Percentiles rank a stretch among this genome's conserved stretches.
These are phyloP conservation scores for Massarina eburnea DNA, from an alignment of 2,329 filamentous ascomycete genomes.

Conservation along the genomic window DNA sequence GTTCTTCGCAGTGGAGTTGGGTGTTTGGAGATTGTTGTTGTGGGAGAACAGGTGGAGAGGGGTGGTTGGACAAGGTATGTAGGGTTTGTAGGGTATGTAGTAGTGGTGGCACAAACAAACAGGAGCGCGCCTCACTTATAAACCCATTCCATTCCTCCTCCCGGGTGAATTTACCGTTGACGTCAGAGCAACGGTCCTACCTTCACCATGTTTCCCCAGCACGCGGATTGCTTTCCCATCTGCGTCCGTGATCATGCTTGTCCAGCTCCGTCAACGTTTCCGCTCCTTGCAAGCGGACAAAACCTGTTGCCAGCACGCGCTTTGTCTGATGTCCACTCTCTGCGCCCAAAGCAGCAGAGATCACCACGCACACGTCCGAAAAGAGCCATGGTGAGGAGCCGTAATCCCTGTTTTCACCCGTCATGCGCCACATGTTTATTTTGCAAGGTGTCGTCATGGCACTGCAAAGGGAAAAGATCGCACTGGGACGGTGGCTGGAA, in stretches of 20 bases:
- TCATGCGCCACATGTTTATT: constrained; percentile 20
- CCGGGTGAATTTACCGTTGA: not conserved
- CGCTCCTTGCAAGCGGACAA: constrained; percentile 5
- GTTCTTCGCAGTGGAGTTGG: not conserved
- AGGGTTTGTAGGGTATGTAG: not conserved
- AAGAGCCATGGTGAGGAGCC: constrained; percentile 10
- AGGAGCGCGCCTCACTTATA: constrained; percentile 5
- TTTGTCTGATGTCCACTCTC: constrained; percentile 5
- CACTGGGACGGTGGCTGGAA: constrained; percentile 1
- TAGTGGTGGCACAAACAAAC: constrained; percentile 1
- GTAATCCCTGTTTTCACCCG: constrained; percentile 7
- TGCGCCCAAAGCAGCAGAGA: constrained; percentile 15
- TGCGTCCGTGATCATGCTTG: not conserved
- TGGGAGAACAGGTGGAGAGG: not conserved
- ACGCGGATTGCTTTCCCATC: not conserved
- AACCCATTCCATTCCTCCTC: not conserved
- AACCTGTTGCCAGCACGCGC: constrained; percentile 12
- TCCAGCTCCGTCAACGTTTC: not conserved
- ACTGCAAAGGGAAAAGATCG: constrained; percentile 7
- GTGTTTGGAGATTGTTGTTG: not conserved
- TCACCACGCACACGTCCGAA: constrained; percentile 11
- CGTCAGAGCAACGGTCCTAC: not conserved
- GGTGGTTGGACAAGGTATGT: not conserved
- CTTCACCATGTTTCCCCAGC: not conserved
- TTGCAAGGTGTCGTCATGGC: constrained; percentile 11